Conservation (phyloP, 257 asterid genomes). For the Solanum microdontum region DNA sequence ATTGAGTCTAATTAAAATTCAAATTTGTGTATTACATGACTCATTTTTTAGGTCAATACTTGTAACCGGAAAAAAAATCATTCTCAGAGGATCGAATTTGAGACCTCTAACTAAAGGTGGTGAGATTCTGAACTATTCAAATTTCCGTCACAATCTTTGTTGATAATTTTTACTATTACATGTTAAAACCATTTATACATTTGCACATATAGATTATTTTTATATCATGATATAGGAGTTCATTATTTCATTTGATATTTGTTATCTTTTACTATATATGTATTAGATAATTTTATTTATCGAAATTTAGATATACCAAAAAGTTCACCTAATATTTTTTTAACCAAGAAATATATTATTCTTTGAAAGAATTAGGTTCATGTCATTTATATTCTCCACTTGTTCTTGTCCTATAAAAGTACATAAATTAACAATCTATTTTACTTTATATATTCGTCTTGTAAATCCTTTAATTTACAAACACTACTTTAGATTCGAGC, state of each 20-base stretch:
- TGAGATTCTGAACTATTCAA: accelerated
- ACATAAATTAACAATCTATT: not conserved
- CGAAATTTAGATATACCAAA: no score
- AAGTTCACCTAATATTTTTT: not conserved
- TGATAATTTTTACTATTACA: no score
- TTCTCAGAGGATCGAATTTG: accelerated
- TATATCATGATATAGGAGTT: not conserved
- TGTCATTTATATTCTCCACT: not conserved
- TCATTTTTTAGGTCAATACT: accelerated
- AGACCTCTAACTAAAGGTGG: not conserved
- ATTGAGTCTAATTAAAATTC: not conserved
- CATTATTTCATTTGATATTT: no score
- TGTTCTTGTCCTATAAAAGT: not conserved
- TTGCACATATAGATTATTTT: not conserved
- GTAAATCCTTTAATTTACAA: not conserved
- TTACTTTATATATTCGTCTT: not conserved
- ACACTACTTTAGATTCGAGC: not conserved
- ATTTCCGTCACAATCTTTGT: no score
- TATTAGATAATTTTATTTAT: no score
- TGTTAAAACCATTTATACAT: not conserved
- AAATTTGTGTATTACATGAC: accelerated
- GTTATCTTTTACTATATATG: no score
- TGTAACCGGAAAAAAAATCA: not conserved
- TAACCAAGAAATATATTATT: not conserved
- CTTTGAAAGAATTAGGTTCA: not conserved